Base-by-base conservation (phyloP, 495 filamentous ascomycete species). In the Neurospora hispaniola region DNA sequence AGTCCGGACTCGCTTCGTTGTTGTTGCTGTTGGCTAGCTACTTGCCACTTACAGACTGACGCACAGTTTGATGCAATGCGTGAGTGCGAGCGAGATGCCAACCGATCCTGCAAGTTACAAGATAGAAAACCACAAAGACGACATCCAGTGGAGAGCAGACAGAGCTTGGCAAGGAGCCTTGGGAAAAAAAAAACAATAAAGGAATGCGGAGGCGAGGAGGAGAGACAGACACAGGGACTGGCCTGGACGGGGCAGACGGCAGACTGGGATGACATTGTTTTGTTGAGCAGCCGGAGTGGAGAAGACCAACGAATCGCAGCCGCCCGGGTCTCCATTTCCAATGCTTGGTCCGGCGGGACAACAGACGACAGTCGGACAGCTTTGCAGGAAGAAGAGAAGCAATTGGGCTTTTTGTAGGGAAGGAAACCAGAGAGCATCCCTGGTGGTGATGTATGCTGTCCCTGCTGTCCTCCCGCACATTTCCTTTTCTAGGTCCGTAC, bases 171-270 rank as follows among this genome's bases (percentile, higher is more conserved):
- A 4, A 27, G 23, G 46, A 54, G 46, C 6, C 43, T 46, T 23
- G 23, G 23, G 23, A 9, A 46, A 46, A 44, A 46, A 44, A 54
- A 9, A 20, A 20, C 43, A 46, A 46, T 3, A 54, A 69, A 39
- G 70, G 73, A 74, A 74, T 71, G 73, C 43, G 69, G 71, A 74
- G 71, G 72, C 46, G 72, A 71, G 23, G 39, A 35, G 42, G 42
- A 44, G 42, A 54, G 11, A 27, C 1, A 48, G 3, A 48, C 20
- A 59, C 48, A 59, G 20, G 48, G 46, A 27, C 20, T 54, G 46
- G 20, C 46, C 46, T 10, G 46, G n/a, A 31, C 27, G 27, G 27
- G 27, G 27, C 27, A 31, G 27, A 48, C 7, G 46, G n/a, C 44
- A n/a, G 44, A 23, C 10, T 54, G 46, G 54, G 27, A 62, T 62